Evolutionary conservation across 331 rosid species (phyloP).

Genomic region (Saraca asoca): DNA sequence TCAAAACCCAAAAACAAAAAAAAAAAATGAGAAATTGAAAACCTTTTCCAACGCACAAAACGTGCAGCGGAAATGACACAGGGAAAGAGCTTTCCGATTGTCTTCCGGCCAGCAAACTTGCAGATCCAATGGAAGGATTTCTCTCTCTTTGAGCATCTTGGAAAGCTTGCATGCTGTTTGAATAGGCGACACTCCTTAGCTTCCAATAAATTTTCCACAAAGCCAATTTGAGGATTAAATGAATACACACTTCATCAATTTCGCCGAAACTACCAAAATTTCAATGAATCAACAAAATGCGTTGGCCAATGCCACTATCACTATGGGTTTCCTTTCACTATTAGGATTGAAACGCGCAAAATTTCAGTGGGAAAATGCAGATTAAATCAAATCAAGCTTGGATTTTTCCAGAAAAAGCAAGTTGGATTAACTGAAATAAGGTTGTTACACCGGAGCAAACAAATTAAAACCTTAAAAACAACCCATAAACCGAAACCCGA

Average conservation of each 20-base stretch:
- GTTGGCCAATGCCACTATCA: slow-evolving; percentile 38
- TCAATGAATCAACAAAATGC: slow-evolving; percentile 45
- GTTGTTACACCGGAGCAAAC: too few species aligned
- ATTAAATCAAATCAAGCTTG: slow-evolving; percentile 31
- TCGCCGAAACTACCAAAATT: slow-evolving; percentile 29
- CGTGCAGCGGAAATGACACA: slow-evolving; percentile 69
- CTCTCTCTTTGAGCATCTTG: slow-evolving; percentile 84
- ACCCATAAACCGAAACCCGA: too few species aligned
- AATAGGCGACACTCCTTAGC: slow-evolving; percentile 50
- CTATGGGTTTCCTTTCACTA: too few species aligned
- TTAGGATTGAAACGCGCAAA: not conserved
- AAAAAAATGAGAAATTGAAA: not conserved
- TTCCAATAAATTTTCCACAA: too few species aligned
- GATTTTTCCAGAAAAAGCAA: slow-evolving; percentile 21
- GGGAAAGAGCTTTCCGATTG: slow-evolving; percentile 90
- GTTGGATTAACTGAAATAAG: slow-evolving; percentile 26
- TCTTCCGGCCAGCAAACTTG: slow-evolving; percentile 79
- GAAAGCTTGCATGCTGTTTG: slow-evolving; percentile 70
- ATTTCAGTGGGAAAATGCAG: slow-evolving; percentile 26
- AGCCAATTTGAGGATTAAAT: too few species aligned
- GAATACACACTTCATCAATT: slow-evolving; percentile 41
- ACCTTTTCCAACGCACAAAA: slow-evolving; percentile 85
- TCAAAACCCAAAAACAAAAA: not conserved
- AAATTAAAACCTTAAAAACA: too few species aligned
- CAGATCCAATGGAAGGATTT: slow-evolving; percentile 71